These are phyloP conservation scores for Scedosporium minutisporum DNA, from an alignment of 2,329 filamentous ascomycete genomes.

Conservation along the genomic window DNA sequence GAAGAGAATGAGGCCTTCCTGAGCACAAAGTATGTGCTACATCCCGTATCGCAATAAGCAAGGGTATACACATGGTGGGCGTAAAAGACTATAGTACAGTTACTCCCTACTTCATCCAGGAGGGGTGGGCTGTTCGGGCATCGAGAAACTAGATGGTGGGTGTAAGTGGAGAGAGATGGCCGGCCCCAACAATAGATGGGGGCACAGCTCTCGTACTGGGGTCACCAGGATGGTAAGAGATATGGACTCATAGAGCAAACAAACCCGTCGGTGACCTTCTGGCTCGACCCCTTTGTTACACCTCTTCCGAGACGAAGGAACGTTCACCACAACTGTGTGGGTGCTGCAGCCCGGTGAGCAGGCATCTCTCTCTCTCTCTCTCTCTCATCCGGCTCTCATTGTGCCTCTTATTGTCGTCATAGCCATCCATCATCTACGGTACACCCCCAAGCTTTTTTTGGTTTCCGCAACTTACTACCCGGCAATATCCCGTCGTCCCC, in stretches of 20 bases:
- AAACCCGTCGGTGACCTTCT: background rate
- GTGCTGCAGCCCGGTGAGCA: no score
- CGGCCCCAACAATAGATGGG: background rate
- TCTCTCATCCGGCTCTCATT: no score
- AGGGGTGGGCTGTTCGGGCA: background rate
- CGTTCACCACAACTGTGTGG: no score
- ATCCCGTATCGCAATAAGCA: background rate
- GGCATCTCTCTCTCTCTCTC: no score
- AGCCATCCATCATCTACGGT: no score
- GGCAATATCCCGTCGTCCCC: background rate
- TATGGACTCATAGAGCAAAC: background rate
- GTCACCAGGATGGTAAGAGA: background rate
- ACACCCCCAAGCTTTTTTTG: no score
- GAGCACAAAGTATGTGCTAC: background rate
- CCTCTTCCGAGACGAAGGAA: no score
- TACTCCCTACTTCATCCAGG: background rate
- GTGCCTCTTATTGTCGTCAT: no score
- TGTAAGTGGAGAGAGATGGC: background rate
- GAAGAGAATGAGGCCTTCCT: background rate
- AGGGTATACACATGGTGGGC: background rate
- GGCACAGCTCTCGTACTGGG: background rate
- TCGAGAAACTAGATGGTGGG: background rate
- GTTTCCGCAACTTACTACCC: background rate
- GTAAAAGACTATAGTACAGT: background rate
- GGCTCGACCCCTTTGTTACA: background rate